phyloP scores from a whole-genome alignment of 2,329 filamentous ascomycete species.

The Xylariaceae sp. region DNA sequence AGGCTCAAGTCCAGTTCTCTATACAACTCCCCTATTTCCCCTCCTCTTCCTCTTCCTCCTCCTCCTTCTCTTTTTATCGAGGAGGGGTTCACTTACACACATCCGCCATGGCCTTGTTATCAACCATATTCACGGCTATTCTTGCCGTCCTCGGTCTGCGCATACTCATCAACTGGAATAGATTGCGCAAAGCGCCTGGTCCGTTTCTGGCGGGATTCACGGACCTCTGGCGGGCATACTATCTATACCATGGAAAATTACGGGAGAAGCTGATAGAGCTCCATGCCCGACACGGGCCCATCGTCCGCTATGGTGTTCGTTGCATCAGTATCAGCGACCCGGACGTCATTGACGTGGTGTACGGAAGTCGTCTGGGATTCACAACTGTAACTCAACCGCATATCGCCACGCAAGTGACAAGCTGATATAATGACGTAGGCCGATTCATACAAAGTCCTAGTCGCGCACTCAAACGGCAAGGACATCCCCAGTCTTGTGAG shows the following conservation, averaged over 20 bases:
- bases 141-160: constrained; percentile 14
- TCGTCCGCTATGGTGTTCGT: constrained; percentile 27
- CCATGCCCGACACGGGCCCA: constrained; percentile 21
- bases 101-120: constrained; percentile 13
- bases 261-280: constrained; percentile 22
- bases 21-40: background rate
- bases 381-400: constrained; percentile 17
- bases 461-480: constrained; percentile 24
- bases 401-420: background rate
- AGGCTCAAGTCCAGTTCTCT: too few relatives aligned
- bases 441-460: constrained; percentile 25
- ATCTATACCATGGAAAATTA: constrained; percentile 25
- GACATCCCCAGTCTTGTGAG: constrained; percentile 26
- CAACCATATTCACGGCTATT: constrained; percentile 6
- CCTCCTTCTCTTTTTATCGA: background rate
- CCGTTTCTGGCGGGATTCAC: constrained; percentile 23
- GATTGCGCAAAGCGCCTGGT: constrained; percentile 24
- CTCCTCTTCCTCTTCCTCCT: background rate
- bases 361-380: constrained; percentile 26
- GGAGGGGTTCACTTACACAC: background rate
- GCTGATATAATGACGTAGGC: constrained; percentile 14
- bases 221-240: constrained; percentile 26
- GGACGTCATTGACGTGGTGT: constrained; percentile 25
- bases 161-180: constrained; percentile 21
- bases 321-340: constrained; percentile 28